These are phyloP conservation scores for Ogataea nitratoaversa DNA, from an alignment of 805 yeast genomes.

Conservation along the genomic window DNA sequence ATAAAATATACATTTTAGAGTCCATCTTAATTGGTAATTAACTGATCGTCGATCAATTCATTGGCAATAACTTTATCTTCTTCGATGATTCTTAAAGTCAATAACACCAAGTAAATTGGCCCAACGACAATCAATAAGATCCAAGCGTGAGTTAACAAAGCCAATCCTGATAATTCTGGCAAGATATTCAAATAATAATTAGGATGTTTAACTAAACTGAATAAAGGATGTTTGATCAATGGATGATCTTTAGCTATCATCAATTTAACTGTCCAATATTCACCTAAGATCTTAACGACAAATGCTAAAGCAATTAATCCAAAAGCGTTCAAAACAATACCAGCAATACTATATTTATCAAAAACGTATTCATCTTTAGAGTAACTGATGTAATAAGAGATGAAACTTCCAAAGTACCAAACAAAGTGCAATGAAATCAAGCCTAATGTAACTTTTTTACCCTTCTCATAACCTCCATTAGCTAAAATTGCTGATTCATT, in stretches of 20 bases:
- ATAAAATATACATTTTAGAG: too few relatives aligned
- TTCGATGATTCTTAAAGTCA: slow-evolving; percentile 10
- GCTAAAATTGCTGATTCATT: slow-evolving; percentile 7
- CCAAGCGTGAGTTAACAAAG: slow-evolving; percentile 11
- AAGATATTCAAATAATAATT: slow-evolving; percentile 12
- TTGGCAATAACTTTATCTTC: slow-evolving; percentile 9
- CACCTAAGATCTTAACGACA: slow-evolving; percentile 9
- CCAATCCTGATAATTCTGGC: slow-evolving; percentile 12
- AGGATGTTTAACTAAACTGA: slow-evolving; percentile 11
- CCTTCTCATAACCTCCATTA: slow-evolving; percentile 13
- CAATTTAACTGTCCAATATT: slow-evolving; percentile 13
- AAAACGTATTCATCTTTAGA: slow-evolving; percentile 1
- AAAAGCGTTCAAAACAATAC: slow-evolving; percentile 6
- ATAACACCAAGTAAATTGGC: slow-evolving; percentile 7
- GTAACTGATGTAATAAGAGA: background rate
- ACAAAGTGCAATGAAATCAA: slow-evolving; percentile 6
- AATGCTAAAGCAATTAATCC: slow-evolving; percentile 8
- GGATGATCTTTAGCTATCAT: slow-evolving; percentile 16
- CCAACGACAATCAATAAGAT: slow-evolving; percentile 3
- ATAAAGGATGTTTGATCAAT: slow-evolving; percentile 12
- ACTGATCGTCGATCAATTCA: slow-evolving; percentile 2
- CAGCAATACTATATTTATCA: slow-evolving; percentile 3
- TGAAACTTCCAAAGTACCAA: slow-evolving; percentile 6
- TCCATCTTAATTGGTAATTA: background rate
- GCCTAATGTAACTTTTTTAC: slow-evolving; percentile 4